phyloP scores from a whole-genome alignment of 1,139 yeast species.

The Hanseniaspora uvarum region DNA sequence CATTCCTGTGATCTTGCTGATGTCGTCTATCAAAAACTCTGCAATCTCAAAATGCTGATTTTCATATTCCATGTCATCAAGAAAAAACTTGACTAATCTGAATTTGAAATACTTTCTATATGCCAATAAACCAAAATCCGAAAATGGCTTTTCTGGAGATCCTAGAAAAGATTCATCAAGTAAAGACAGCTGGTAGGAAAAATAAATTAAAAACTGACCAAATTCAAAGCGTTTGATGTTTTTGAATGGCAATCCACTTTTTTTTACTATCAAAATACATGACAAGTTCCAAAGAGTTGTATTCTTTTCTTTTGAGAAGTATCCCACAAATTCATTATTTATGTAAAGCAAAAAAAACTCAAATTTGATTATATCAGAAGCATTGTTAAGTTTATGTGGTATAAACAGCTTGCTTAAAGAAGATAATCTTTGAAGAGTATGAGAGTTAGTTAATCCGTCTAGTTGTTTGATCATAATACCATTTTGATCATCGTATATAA shows the following conservation, averaged over 20 bases:
- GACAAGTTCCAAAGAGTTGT: conserved; percentile 72
- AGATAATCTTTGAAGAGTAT: neutral
- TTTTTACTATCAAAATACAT: conserved; percentile 64
- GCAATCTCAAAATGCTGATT: conserved; percentile 16
- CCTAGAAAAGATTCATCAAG: conserved; percentile 72
- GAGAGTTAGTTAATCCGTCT: conserved; percentile 3
- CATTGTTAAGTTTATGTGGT: conserved; percentile 9
- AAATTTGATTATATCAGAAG: conserved; percentile 16
- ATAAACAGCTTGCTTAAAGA: conserved; percentile 8
- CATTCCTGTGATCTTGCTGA: conserved; percentile 74
- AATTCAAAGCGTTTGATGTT: conserved; percentile 77
- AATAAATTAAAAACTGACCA: conserved; percentile 79
- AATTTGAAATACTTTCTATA: conserved; percentile 82
- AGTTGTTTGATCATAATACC: neutral
- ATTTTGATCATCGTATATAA: neutral
- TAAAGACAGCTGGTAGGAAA: conserved; percentile 58
- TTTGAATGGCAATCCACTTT: neutral
- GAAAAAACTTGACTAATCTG: conserved; percentile 37
- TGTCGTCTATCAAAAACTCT: conserved; percentile 44
- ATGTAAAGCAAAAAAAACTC: conserved; percentile 76
- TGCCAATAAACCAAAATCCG: conserved; percentile 74
- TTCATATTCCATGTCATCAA: conserved; percentile 25
- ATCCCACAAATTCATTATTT: conserved; percentile 55
- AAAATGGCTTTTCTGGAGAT: conserved; percentile 89
- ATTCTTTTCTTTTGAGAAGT: conserved; percentile 80